phyloP scores from a whole-genome alignment of 805 yeast species.

The Candida ficus region DNA sequence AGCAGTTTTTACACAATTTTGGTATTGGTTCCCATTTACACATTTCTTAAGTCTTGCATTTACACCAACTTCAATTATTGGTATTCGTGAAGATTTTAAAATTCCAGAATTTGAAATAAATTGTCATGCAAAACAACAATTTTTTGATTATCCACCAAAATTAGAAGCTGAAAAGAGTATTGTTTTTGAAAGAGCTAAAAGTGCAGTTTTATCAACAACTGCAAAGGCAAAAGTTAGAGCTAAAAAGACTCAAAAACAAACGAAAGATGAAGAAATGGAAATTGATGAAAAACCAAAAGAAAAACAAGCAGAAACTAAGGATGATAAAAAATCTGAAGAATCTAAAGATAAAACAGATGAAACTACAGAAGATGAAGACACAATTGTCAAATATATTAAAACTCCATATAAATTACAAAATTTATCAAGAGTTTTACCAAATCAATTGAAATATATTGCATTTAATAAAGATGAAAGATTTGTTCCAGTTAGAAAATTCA shows the following conservation, averaged over 20 bases:
- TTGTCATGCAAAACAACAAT: constrained; percentile 74
- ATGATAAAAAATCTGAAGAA: constrained; percentile 21
- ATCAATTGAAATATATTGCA: constrained; percentile 78
- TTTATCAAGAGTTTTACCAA: constrained; percentile 84
- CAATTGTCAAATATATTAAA: constrained; percentile 48
- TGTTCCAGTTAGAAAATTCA: constrained; percentile 75
- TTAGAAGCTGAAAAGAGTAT: constrained; percentile 72
- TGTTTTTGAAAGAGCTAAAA: constrained; percentile 82
- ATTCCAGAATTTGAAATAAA: constrained; percentile 79
- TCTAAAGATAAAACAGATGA: constrained; percentile 21
- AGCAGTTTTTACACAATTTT: constrained; percentile 83
- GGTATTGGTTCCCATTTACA: constrained; percentile 98
- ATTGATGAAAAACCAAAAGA: constrained; percentile 33
- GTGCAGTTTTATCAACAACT: constrained; percentile 93
- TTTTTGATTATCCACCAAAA: constrained; percentile 88
- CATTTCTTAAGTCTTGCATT: constrained; percentile 90
- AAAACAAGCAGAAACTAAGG: constrained; percentile 14
- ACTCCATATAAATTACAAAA: constrained; percentile 69
- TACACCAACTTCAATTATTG: constrained; percentile 86
- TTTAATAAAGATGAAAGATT: constrained; percentile 73
- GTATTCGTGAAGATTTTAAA: constrained; percentile 78
- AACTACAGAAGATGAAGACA: constrained; percentile 25
- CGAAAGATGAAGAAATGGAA: constrained; percentile 46
- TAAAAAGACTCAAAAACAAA: constrained; percentile 50
- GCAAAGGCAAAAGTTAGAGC: constrained; percentile 93